Conservation (phyloP, 1,139 yeast genomes). For the Nakaseomyces nivariensis region DNA sequence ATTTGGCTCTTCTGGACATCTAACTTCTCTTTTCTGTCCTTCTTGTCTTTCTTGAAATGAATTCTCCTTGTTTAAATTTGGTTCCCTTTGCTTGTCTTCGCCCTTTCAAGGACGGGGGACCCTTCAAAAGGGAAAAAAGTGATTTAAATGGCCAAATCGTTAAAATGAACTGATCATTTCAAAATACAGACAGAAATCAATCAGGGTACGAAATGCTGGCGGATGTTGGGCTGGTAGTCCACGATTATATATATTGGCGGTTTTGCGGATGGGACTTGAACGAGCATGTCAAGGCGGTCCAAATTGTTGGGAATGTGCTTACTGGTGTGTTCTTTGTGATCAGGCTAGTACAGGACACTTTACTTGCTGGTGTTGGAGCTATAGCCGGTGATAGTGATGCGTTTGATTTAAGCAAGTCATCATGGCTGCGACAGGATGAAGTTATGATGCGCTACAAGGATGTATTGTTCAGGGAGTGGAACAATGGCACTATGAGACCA, state of each 20-base stretch:
- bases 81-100: too few species aligned
- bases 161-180: too few species aligned
- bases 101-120: too few species aligned
- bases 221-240: not conserved
- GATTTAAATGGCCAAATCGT: too few species aligned
- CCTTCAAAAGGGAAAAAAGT: too few species aligned
- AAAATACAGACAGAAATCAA: too few species aligned
- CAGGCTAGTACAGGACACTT: constrained; percentile 30
- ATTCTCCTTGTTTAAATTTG: not conserved
- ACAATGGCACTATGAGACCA: not conserved
- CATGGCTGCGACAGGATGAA: constrained; percentile 10
- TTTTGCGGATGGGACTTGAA: constrained; percentile 49
- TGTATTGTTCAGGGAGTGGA: not conserved
- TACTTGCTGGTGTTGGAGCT: constrained; percentile 21
- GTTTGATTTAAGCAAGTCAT: constrained; percentile 25
- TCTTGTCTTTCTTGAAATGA: not conserved
- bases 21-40: too few species aligned
- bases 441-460: not conserved
- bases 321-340: constrained; percentile 28
- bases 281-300: constrained; percentile 38
- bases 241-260: not conserved
- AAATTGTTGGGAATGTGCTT: constrained; percentile 39
- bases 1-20: constrained; percentile 5
- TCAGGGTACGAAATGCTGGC: not conserved
- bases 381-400: constrained; percentile 17